Percentiles rank a stretch among this genome's conserved stretches.
Conservation (phyloP, 306 rosid genomes). For the Lathyrus sativus region DNA sequence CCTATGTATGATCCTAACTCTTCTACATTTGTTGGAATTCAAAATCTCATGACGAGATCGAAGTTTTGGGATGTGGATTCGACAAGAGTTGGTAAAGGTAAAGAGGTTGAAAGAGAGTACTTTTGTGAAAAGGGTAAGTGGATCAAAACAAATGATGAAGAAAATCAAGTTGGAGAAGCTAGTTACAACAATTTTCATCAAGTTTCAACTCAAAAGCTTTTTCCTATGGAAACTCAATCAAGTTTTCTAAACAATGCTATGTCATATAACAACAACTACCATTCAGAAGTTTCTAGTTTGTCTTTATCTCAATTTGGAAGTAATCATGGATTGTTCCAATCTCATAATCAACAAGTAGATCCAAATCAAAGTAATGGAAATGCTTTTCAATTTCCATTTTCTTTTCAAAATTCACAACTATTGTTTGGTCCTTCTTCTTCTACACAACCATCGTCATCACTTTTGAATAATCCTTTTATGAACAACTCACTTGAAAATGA, state of each 20-base stretch:
- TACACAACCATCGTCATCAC: constrained; percentile 42
- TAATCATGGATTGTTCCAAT: constrained; percentile 54
- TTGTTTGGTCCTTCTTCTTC: constrained; percentile 51
- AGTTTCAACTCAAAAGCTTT: constrained; percentile 57
- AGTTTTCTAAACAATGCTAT: constrained; percentile 49
- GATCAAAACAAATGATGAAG: constrained; percentile 48
- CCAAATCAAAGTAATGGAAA: constrained; percentile 34
- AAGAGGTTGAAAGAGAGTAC: constrained; percentile 41
- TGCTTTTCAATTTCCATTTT: constrained; percentile 43
- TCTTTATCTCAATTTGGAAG: constrained; percentile 70
- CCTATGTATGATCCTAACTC: constrained; percentile 46
- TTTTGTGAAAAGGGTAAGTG: constrained; percentile 54
- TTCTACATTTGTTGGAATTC: constrained; percentile 37
- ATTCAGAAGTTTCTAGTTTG: constrained; percentile 52
- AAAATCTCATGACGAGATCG: constrained; percentile 33
- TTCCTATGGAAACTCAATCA: constrained; percentile 45
- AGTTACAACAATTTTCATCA: constrained; percentile 28
- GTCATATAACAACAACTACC: constrained; percentile 45
- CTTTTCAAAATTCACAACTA: constrained; percentile 46
- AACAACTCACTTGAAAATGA: constrained; percentile 44
- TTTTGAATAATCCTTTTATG: constrained; percentile 51
- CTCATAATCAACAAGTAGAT: constrained; percentile 39
- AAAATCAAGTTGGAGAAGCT: constrained; percentile 32
- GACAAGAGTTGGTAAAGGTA: constrained; percentile 23
- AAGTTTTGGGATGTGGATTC: constrained; percentile 40